These are phyloP conservation scores for Trametes cingulata DNA, from an alignment of 768 basidiomycete genomes.

Conservation along the genomic window DNA sequence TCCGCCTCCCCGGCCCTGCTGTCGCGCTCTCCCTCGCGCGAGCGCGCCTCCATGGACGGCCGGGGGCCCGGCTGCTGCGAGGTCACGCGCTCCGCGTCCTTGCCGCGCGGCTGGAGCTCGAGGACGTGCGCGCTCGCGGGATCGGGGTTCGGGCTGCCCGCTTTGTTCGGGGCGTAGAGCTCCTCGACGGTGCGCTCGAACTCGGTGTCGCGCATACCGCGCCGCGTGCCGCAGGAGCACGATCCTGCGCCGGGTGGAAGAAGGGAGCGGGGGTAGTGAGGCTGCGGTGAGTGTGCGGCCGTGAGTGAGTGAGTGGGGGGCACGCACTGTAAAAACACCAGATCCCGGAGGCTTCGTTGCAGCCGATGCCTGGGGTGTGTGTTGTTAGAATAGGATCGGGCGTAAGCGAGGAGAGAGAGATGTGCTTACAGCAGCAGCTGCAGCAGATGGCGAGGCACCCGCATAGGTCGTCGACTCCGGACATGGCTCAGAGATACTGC, in stretches of 20 bases:
- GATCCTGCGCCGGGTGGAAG: neutral
- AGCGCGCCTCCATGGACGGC: conserved; percentile 13
- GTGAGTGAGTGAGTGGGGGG: neutral
- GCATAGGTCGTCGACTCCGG: conserved; percentile 7
- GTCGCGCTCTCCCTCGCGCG: neutral
- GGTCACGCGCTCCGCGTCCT: neutral
- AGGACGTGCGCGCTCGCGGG: conserved; percentile 4
- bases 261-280: neutral
- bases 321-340: conserved; percentile 10
- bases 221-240: conserved; percentile 14
- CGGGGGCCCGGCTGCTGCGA: conserved; percentile 10
- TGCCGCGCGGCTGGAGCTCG: conserved; percentile 14
- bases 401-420: neutral
- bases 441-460: neutral
- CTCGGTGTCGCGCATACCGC: conserved; percentile 15
- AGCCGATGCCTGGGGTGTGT: neutral
- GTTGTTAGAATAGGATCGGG: too few relatives aligned
- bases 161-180: conserved; percentile 12
- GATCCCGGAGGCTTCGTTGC: conserved; percentile 8
- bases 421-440: conserved; percentile 6
- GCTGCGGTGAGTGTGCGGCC: too few relatives aligned
- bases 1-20: neutral
- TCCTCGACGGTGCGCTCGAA: conserved; percentile 21
- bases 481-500: neutral
- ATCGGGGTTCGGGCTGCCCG: neutral